Conservation (phyloP, 192 early-diverging fungal species). For the Geosiphon pyriformis region DNA sequence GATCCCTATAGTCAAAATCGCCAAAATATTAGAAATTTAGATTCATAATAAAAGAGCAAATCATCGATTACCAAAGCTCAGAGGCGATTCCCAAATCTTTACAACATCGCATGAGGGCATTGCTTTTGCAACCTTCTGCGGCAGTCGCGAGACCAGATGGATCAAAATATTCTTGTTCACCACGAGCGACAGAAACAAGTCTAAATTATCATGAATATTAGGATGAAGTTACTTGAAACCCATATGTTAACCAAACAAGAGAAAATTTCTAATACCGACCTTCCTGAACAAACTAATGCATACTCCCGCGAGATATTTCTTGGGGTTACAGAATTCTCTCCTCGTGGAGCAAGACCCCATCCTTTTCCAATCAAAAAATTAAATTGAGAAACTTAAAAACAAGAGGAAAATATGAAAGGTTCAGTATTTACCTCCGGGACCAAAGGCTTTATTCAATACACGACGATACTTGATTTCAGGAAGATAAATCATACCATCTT, state of each 20-base stretch:
- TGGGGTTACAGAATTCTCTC: constrained; percentile 75
- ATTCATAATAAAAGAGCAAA: too few relatives aligned
- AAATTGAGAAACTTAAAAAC: too few relatives aligned
- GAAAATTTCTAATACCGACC: constrained; percentile 42
- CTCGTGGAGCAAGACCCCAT: constrained; percentile 84
- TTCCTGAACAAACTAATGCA: constrained; percentile 78
- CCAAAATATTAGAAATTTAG: background rate
- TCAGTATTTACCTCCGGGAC: constrained; percentile 67
- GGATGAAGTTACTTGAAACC: too few relatives aligned
- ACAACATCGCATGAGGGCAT: constrained; percentile 94
- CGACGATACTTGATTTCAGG: constrained; percentile 98
- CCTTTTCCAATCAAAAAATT: too few relatives aligned
- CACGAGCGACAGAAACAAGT: constrained; percentile 85
- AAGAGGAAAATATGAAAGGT: too few relatives aligned
- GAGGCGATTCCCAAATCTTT: constrained; percentile 91
- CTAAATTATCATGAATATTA: constrained; percentile 2
- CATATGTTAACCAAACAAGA: too few relatives aligned
- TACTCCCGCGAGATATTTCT: constrained; percentile 87
- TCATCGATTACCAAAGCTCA: constrained; percentile 69
- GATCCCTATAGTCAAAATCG: constrained; percentile 62
- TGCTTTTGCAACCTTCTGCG: constrained; percentile 83
- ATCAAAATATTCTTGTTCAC: constrained; percentile 89
- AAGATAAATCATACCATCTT: constrained; percentile 89
- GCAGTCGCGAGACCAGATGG: constrained; percentile 71
- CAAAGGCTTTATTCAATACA: constrained; percentile 91